phyloP scores from a whole-genome alignment of 148 eudicot genomes.

The Persicaria maculosa region DNA sequence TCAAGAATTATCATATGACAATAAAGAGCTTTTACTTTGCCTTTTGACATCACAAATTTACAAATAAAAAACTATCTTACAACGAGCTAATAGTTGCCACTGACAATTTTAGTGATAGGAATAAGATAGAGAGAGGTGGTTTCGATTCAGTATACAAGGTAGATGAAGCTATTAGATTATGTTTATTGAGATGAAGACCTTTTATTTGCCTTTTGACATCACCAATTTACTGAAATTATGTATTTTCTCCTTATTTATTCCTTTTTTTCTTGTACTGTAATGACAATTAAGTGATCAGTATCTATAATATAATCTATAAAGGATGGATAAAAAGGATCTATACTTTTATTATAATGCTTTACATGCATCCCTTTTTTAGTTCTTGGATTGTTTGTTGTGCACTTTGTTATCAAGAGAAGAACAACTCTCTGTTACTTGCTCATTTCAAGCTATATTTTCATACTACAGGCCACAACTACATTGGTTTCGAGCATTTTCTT shows the following conservation, averaged over 20 bases:
- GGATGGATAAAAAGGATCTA: too few relatives aligned
- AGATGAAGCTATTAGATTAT: background rate
- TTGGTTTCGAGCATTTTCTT: too few relatives aligned
- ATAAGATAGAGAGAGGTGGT: slow-evolving; percentile 9
- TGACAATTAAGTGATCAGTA: too few relatives aligned
- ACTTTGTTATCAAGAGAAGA: too few relatives aligned
- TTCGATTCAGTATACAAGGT: slow-evolving; percentile 11
- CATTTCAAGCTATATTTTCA: too few relatives aligned
- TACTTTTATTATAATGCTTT: too few relatives aligned
- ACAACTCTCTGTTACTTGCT: too few relatives aligned
- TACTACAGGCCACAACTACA: too few relatives aligned
- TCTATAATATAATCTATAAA: too few relatives aligned
- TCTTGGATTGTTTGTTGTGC: too few relatives aligned
- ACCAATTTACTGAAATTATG: background rate
- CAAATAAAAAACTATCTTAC: background rate
- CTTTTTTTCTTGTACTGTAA: too few relatives aligned
- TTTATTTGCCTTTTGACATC: background rate
- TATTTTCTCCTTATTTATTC: background rate
- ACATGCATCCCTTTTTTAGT: too few relatives aligned
- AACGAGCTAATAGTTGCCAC: slow-evolving; percentile 10
- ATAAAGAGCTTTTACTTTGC: background rate
- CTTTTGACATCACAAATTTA: background rate
- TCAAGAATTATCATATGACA: background rate
- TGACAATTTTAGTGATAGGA: slow-evolving; percentile 3
- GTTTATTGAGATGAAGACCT: background rate